Evolutionary conservation across 2,329 filamentous ascomycete species (phyloP).

Genomic region (Sordariomycetes sp.): DNA sequence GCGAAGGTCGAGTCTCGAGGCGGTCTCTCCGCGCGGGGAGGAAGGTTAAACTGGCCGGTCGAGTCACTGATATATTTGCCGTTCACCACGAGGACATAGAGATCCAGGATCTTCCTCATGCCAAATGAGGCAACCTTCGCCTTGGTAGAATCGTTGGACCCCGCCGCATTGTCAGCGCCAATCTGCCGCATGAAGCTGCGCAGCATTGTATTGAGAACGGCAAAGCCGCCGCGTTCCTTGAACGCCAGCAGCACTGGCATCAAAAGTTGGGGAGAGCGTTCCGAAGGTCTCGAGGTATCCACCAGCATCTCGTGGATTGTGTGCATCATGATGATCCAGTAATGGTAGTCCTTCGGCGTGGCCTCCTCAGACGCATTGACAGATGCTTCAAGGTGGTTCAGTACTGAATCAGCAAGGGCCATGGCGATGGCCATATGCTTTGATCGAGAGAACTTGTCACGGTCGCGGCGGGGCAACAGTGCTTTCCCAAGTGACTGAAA

Average conservation of each 20-base stretch:
- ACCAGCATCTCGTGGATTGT: constrained; percentile 70
- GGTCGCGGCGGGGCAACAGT: constrained; percentile 60
- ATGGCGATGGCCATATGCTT: constrained; percentile 46
- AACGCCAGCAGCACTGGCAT: constrained; percentile 80
- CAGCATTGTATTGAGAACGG: constrained; percentile 62
- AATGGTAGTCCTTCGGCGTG: constrained; percentile 58
- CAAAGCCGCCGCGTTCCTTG: constrained; percentile 69
- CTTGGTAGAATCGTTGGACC: constrained; percentile 31
- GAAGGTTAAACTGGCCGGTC: constrained; percentile 39
- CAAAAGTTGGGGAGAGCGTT: constrained; percentile 42
- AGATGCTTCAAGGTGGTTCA: constrained; percentile 51
- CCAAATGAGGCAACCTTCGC: constrained; percentile 41
- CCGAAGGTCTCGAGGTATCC: constrained; percentile 35
- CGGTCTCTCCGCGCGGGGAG: constrained; percentile 29
- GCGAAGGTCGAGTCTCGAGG: constrained; percentile 31
- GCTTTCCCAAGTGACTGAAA: constrained; percentile 79
- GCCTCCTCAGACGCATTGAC: constrained; percentile 31
- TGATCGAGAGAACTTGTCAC: constrained; percentile 48
- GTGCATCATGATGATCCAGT: constrained; percentile 73
- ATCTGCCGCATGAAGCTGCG: constrained; percentile 54
- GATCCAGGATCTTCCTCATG: constrained; percentile 73
- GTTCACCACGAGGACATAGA: constrained; percentile 68
- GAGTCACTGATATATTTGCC: constrained; percentile 76
- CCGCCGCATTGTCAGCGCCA: constrained; percentile 16
- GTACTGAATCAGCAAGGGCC: constrained; percentile 59